Conservation (phyloP, 2,329 filamentous ascomycete genomes). For the Corniculantispora saksenae region DNA sequence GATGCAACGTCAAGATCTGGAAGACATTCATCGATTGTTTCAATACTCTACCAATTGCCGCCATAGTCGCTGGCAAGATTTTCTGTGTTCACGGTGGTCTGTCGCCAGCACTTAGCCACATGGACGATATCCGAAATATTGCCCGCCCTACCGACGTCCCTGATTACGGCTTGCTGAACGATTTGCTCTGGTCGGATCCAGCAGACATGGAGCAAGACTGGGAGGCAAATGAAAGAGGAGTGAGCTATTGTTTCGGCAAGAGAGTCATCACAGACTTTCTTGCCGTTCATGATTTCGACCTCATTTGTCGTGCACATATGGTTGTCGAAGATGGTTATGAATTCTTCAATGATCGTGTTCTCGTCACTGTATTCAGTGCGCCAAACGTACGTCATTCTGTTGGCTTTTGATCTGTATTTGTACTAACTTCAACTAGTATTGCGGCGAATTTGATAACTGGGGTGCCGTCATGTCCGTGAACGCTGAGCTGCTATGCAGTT, state of each 20-base stretch:
- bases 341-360: conserved; percentile 91
- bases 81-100: conserved; percentile 96
- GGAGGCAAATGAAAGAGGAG: conserved; percentile 95
- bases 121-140: conserved; percentile 98
- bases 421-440: conserved; percentile 67
- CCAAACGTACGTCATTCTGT: conserved; percentile 73
- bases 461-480: conserved; percentile 98
- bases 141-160: conserved; percentile 94
- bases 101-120: conserved; percentile 87
- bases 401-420: not conserved
- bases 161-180: conserved; percentile 92
- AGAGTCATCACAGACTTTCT: conserved; percentile 97
- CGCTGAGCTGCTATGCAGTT: conserved; percentile 89
- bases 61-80: conserved; percentile 97
- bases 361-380: conserved; percentile 96
- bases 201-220: conserved; percentile 98
- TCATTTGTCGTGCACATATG: conserved; percentile 98
- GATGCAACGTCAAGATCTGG: conserved; percentile 97
- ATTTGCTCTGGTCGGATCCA: conserved; percentile 94
- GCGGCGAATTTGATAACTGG: conserved; percentile 99
- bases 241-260: conserved; percentile 98
- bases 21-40: conserved; percentile 97
- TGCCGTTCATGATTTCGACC: conserved; percentile 90
- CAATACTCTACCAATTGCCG: conserved; percentile 90
- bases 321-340: conserved; percentile 99